phyloP scores from a whole-genome alignment of 129 eudicot genomes.

The Deinandra increscens region DNA sequence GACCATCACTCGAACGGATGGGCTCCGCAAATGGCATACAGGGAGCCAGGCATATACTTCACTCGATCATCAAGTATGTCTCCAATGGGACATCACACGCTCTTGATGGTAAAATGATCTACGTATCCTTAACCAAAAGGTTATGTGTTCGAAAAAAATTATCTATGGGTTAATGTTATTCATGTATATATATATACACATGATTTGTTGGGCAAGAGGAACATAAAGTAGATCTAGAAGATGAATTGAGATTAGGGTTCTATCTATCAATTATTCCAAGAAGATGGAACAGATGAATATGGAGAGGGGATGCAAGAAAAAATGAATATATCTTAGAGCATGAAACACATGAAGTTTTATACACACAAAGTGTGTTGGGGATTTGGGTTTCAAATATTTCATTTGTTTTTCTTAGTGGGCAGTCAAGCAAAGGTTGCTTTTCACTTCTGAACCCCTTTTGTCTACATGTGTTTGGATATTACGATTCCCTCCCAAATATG shows the following conservation, averaged over 20 bases:
- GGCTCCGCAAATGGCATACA: conserved; percentile 77
- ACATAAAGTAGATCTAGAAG: too few relatives aligned
- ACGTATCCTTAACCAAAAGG: too few relatives aligned
- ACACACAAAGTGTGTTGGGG: conserved; percentile 6
- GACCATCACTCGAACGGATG: conserved; percentile 48
- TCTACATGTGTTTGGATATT: conserved; percentile 27
- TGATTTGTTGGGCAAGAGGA: too few relatives aligned
- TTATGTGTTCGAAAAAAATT: too few relatives aligned
- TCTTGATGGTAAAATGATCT: too few relatives aligned
- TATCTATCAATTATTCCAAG: too few relatives aligned
- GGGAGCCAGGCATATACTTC: conserved; percentile 82
- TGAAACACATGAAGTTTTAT: too few relatives aligned
- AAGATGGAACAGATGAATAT: too few relatives aligned
- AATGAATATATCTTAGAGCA: too few relatives aligned
- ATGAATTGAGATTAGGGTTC: too few relatives aligned
- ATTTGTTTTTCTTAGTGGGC: conserved; percentile 12
- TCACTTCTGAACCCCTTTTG: conserved; percentile 24
- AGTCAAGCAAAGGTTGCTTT: conserved; percentile 27
- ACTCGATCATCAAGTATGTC: conserved; percentile 5
- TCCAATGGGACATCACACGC: too few relatives aligned
- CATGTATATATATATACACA: neutral
- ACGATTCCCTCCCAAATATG: neutral
- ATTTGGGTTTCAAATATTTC: conserved; percentile 7
- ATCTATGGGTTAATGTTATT: neutral
- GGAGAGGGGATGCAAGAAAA: too few relatives aligned